Conservation (phyloP, 2,329 filamentous ascomycete species). For the Fusarium ambrosium region DNA sequence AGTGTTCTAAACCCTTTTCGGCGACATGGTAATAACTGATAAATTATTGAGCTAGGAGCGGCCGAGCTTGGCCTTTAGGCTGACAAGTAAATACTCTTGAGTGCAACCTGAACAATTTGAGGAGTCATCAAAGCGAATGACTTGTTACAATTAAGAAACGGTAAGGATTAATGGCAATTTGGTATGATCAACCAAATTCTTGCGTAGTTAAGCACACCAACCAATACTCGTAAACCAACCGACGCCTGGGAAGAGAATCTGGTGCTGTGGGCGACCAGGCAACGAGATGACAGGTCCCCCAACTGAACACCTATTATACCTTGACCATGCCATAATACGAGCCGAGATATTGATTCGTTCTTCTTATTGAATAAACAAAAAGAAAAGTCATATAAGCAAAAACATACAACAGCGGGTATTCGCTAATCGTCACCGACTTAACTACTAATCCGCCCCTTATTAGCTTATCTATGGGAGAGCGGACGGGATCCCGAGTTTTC, state of each 20-base stretch:
- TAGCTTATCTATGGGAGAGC: conserved; percentile 3
- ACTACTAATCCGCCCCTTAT: conserved; percentile 3
- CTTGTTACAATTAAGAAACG: no score
- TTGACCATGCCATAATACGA: background rate
- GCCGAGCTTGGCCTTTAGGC: background rate
- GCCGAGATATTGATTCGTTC: background rate
- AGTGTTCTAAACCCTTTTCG: background rate
- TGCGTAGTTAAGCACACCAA: no score
- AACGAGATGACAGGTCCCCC: background rate
- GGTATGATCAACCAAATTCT: accelerated
- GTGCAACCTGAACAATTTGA: background rate
- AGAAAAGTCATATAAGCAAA: background rate
- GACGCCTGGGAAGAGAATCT: no score
- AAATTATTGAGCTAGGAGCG: background rate
- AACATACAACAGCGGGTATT: conserved; percentile 2
- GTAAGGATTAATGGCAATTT: no score
- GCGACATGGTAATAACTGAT: background rate
- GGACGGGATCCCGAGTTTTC: background rate
- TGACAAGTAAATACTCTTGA: background rate
- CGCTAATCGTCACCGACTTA: conserved; percentile 4
- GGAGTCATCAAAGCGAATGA: background rate
- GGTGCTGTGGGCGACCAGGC: background rate
- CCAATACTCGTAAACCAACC: background rate
- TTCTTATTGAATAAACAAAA: background rate
- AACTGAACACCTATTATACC: background rate